Evolutionary conservation across 2,329 filamentous ascomycete species (phyloP).

Genomic region (Sclerotinia trifoliorum): DNA sequence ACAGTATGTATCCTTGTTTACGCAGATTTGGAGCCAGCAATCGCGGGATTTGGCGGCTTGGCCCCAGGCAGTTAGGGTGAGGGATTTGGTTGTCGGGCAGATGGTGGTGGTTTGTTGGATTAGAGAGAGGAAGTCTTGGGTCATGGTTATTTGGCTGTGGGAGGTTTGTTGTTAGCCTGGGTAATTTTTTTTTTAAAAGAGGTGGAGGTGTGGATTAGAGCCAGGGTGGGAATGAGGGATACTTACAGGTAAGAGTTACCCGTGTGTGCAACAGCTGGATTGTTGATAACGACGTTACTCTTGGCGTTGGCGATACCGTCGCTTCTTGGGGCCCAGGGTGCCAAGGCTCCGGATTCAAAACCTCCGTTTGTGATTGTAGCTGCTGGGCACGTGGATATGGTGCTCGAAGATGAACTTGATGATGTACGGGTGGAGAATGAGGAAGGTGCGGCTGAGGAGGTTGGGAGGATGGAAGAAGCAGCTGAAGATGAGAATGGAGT

Average conservation of each 20-base stretch:
- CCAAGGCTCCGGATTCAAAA: slow-evolving; percentile 10
- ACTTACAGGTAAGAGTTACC: slow-evolving; percentile 17
- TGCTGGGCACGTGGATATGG: slow-evolving; percentile 8
- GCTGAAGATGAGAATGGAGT: slow-evolving; percentile 2
- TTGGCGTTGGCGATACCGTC: slow-evolving; percentile 4
- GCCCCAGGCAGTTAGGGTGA: slow-evolving; percentile 9
- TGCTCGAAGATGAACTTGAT: slow-evolving; percentile 12
- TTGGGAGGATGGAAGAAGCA: neutral
- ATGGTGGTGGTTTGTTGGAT: slow-evolving; percentile 20
- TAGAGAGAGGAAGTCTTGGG: slow-evolving; percentile 11
- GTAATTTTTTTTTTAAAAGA: too few species aligned
- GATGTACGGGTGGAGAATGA: slow-evolving; percentile 9
- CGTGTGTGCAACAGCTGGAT: slow-evolving; percentile 4
- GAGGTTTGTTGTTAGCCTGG: neutral
- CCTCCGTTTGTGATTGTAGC: slow-evolving; percentile 20
- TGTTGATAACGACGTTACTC: slow-evolving; percentile 14
- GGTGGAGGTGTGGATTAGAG: neutral
- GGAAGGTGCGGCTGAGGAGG: neutral
- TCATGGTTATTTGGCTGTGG: slow-evolving; percentile 16
- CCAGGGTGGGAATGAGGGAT: rapidly evolving
- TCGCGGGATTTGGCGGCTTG: slow-evolving; percentile 12
- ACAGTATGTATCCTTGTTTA: slow-evolving; percentile 18
- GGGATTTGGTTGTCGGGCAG: neutral
- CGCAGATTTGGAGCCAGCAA: slow-evolving; percentile 21
- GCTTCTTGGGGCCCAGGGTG: slow-evolving; percentile 15